Conservation (phyloP, 306 rosid species). For the Castanea sativa region DNA sequence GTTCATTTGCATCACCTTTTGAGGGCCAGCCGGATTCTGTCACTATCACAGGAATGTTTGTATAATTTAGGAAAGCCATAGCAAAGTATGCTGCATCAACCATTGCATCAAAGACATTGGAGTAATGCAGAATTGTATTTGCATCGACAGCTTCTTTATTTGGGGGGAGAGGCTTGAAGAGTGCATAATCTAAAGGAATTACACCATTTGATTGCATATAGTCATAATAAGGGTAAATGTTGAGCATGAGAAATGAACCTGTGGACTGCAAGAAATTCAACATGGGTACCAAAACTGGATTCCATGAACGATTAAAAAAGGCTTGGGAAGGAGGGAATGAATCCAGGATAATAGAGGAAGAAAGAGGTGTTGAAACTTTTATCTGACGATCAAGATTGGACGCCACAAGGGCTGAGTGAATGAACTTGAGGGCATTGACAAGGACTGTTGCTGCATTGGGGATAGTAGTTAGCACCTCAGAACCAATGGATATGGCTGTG, state of each 20-base stretch:
- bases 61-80: constrained; percentile 71
- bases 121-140: constrained; percentile 73
- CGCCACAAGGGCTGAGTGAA: constrained; percentile 73
- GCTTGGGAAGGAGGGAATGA: constrained; percentile 93
- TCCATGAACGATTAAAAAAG: constrained; percentile 63
- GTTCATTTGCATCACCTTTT: constrained; percentile 57
- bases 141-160: constrained; percentile 87
- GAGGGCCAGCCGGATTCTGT: constrained; percentile 94
- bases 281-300: constrained; percentile 67
- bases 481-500: constrained; percentile 78
- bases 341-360: constrained; percentile 76
- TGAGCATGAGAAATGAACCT: constrained; percentile 64
- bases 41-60: constrained; percentile 66
- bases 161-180: constrained; percentile 64
- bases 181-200: constrained; percentile 76
- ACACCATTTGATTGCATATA: constrained; percentile 81
- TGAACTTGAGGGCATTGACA: constrained; percentile 64
- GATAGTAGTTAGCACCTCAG: constrained; percentile 63
- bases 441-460: constrained; percentile 79
- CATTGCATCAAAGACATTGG: constrained; percentile 83
- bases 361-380: constrained; percentile 73
- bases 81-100: constrained; percentile 79
- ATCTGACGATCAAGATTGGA: constrained; percentile 74
- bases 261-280: constrained; percentile 80
- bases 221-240: constrained; percentile 80